These are phyloP conservation scores for Colletotrichum orchidophilum DNA, from an alignment of 2,329 filamentous ascomycete genomes.

Conservation along the genomic window DNA sequence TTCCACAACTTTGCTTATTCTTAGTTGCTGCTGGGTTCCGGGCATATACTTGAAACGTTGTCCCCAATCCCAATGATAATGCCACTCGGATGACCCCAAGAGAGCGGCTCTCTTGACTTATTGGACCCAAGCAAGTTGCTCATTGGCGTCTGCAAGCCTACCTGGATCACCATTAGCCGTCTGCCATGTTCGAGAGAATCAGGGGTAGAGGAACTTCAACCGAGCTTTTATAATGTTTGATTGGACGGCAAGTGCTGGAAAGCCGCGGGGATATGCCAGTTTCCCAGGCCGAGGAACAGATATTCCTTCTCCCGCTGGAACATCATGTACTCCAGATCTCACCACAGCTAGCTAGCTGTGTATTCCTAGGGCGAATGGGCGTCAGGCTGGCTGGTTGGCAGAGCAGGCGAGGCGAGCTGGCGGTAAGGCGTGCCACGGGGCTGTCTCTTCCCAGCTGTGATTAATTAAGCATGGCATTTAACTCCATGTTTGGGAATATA, in stretches of 20 bases:
- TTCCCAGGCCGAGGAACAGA: not conserved
- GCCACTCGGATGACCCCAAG: not conserved
- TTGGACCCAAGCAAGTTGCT: conserved; percentile 21
- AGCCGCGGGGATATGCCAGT: not conserved
- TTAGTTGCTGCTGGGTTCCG: not conserved
- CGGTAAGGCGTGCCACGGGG: not conserved
- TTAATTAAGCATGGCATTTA: not conserved
- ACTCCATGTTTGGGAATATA: not conserved
- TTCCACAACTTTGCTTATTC: not conserved
- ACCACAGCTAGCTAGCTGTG: not conserved
- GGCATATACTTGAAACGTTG: not conserved
- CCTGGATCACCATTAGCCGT: conserved; percentile 8
- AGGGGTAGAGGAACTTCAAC: not conserved
- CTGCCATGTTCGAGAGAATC: not conserved
- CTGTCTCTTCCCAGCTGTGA: conserved; percentile 6
- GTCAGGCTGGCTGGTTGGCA: not conserved
- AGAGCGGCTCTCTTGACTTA: not conserved
- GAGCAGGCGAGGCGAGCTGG: not conserved
- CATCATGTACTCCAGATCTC: not conserved
- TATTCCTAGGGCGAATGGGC: not conserved
- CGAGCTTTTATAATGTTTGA: conserved; percentile 8
- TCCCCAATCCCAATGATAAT: not conserved
- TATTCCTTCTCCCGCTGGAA: conserved; percentile 13
- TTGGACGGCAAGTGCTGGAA: conserved; percentile 5
- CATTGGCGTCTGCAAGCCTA: conserved; percentile 4